Percentiles rank a stretch among this genome's conserved stretches.
Conservation (phyloP, 2,329 filamentous ascomycete species). For the Fusarium camptoceras region DNA sequence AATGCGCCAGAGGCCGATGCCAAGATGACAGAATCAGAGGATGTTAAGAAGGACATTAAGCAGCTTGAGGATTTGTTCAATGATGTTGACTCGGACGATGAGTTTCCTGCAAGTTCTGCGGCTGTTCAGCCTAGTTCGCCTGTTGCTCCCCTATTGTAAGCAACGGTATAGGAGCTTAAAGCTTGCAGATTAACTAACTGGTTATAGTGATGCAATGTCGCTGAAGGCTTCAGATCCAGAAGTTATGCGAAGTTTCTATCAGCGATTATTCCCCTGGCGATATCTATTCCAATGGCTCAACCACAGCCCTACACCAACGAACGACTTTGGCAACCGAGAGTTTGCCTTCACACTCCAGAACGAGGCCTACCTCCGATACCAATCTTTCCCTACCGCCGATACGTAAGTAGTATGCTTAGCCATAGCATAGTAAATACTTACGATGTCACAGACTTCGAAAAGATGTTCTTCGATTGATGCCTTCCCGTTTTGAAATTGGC, state of each 20-base stretch:
- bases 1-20: constrained; percentile 33
- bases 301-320: constrained; percentile 85
- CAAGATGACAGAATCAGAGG: constrained; percentile 43
- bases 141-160: constrained; percentile 64
- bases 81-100: constrained; percentile 70
- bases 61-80: constrained; percentile 68
- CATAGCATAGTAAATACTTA: neutral
- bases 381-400: constrained; percentile 70
- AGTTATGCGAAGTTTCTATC: constrained; percentile 93
- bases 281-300: constrained; percentile 98
- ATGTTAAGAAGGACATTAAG: constrained; percentile 60
- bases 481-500: constrained; percentile 96
- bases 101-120: constrained; percentile 65
- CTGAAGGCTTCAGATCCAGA: constrained; percentile 77
- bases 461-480: constrained; percentile 87
- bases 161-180: constrained; percentile 2
- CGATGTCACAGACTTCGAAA: constrained; percentile 76
- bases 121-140: constrained; percentile 54
- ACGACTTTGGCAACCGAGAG: constrained; percentile 92
- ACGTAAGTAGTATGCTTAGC: constrained; percentile 53
- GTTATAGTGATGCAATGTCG: constrained; percentile 49
- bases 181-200: neutral
- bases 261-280: constrained; percentile 93
- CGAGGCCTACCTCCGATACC: constrained; percentile 92
- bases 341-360: constrained; percentile 96